Percentiles rank a stretch among this genome's conserved stretches.
Conservation (phyloP, 176 grass and related monocot genomes). For the Zoysia japonica region DNA sequence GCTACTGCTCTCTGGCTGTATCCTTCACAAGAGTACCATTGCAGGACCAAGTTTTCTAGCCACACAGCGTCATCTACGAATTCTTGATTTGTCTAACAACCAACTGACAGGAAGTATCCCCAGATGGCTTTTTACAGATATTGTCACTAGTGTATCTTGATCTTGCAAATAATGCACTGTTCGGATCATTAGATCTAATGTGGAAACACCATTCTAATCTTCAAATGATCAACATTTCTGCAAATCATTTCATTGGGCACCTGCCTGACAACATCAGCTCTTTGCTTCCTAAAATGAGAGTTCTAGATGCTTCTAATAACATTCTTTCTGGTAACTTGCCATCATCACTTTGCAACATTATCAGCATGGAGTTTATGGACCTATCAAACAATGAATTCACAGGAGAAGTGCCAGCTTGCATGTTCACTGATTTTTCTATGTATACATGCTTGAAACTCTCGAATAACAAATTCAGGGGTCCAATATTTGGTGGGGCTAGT, state of each 20-base stretch:
- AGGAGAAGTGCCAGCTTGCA: slow-evolving; percentile 31
- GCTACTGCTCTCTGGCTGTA: slow-evolving; percentile 31
- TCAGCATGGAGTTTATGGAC: background rate
- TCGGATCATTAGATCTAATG: slow-evolving; percentile 1
- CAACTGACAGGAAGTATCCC: slow-evolving; percentile 32
- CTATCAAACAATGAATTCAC: slow-evolving; percentile 40
- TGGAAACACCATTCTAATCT: slow-evolving; percentile 3
- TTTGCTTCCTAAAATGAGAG: background rate
- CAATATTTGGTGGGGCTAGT: background rate
- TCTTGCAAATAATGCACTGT: slow-evolving; percentile 39
- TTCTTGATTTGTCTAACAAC: slow-evolving; percentile 43
- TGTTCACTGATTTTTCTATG: background rate
- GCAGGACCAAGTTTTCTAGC: slow-evolving; percentile 28
- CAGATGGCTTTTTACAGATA: slow-evolving; percentile 34
- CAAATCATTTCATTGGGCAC: background rate
- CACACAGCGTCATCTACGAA: slow-evolving; percentile 11
- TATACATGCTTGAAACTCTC: background rate
- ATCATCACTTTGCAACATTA: background rate
- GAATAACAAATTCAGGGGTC: slow-evolving; percentile 37
- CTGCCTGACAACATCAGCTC: slow-evolving; percentile 24
- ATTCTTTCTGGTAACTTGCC: slow-evolving; percentile 30
- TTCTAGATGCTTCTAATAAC: slow-evolving; percentile 32
- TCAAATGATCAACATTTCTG: background rate
- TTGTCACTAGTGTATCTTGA: background rate
- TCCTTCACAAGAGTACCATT: slow-evolving; percentile 21